Evolutionary conservation across 169 alveolate species (phyloP).

Genomic region (Condylostoma magnum): DNA sequence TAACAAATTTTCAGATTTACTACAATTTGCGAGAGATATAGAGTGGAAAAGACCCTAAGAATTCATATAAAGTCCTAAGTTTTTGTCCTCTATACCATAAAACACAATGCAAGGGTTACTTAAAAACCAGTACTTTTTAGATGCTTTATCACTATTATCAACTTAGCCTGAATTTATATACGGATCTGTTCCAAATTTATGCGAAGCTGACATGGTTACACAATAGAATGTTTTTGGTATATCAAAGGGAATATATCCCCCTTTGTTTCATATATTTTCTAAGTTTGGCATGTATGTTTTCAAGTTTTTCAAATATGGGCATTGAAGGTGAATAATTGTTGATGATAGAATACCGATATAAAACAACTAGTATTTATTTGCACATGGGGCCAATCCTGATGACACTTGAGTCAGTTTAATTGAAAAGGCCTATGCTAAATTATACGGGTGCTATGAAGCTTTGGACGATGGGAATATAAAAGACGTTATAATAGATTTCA

Average conservation of each 20-base stretch:
- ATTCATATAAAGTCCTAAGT: no score
- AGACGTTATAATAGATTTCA: constrained; percentile 75
- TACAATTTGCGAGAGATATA: no score
- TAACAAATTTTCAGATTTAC: no score
- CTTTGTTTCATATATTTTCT: constrained; percentile 70
- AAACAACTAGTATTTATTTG: constrained; percentile 49
- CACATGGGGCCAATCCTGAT: constrained; percentile 54
- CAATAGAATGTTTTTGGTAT: no score
- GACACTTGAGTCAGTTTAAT: constrained; percentile 84
- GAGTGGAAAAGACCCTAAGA: no score
- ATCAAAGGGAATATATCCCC: constrained; percentile 84
- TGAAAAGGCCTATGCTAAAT: constrained; percentile 88
- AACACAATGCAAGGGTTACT: no score
- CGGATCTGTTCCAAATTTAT: no score
- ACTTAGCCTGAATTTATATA: no score
- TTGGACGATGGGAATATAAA: constrained; percentile 79
- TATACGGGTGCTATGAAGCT: constrained; percentile 72
- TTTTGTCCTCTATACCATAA: no score
- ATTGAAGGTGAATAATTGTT: constrained; percentile 81
- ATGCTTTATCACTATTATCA: no score
- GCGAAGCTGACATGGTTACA: no score
- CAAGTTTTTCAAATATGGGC: constrained; percentile 74
- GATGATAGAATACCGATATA: constrained; percentile 70
- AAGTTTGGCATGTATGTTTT: constrained; percentile 74
- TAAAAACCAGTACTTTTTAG: no score